Base-by-base conservation (phyloP, 495 filamentous ascomycete genomes). In the Hamigera avellanea region DNA sequence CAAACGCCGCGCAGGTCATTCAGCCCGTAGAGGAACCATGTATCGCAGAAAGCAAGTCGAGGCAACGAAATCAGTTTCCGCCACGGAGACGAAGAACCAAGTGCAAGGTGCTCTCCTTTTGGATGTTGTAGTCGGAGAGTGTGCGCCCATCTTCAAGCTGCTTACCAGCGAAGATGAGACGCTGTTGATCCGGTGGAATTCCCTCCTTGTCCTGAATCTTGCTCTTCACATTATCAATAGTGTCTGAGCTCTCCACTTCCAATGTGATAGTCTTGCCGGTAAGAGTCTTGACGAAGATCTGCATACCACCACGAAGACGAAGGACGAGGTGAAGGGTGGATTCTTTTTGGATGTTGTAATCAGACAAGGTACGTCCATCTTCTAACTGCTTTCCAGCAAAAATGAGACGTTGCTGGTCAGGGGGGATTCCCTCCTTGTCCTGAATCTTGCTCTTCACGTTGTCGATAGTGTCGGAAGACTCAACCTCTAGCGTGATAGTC, bases 331-430 rank as follows among this genome's bases (percentile, higher is more conserved):
- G 91, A 9, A 98, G 72, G n/a, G 91, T 98, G 27, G 81, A 87
- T 62, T 96, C 91, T 67, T 98, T 98, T 61, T 96, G 91, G 35
- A 96, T 98, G 70, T 98, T 98, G 76, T 96, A 96, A 56, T 96
- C 91, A 43, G 77, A 84, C 2, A 98, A 69, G n/a, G 89, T 96
- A 13, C 89, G 84, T 46, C 81, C 81, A 53, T 87, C 82, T 49
- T 87, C 86, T 19, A 95, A 72, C 59, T 95, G 87, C 80, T 96
- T 96, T 45, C 89, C 89, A 26, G 89, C 88, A 53, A 95, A 95
- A 50, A 95, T 95, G 23, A 95, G 66, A 55, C 88, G 85, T 58
- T 93, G 86, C 61, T 93, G 86, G 59, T 94, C 86, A 6, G 87
- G 87, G 13, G 86, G 87, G 45, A 95, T 95, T 30, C 87, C 87